A percentile compares a stretch with the other conserved stretches of the same genome.
These are phyloP conservation scores for Backusella sp. DNA, from an alignment of 192 early-diverging fungal genomes.

Conservation along the genomic window DNA sequence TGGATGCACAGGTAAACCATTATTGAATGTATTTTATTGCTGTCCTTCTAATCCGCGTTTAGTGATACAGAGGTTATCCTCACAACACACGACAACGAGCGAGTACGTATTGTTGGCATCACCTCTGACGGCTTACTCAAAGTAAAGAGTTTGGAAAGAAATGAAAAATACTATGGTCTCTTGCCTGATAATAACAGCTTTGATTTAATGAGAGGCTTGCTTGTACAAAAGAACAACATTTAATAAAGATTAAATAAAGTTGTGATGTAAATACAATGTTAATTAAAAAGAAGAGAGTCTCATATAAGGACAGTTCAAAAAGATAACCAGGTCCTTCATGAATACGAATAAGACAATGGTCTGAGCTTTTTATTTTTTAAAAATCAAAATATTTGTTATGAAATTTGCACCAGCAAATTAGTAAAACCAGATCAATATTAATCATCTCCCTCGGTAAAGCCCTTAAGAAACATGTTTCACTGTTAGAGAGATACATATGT, in stretches of 20 bases:
- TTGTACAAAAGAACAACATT: conserved; percentile 43
- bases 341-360: too few species aligned
- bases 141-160: conserved; percentile 61
- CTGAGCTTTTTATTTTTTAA: too few species aligned
- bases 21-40: background rate
- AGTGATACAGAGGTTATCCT: conserved; percentile 66
- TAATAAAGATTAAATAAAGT: background rate
- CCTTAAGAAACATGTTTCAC: too few species aligned
- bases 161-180: conserved; percentile 59
- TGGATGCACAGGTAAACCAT: conserved; percentile 80
- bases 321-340: too few species aligned
- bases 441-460: too few species aligned
- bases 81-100: conserved; percentile 52
- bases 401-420: too few species aligned
- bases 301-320: too few species aligned
- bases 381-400: too few species aligned
- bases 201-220: conserved; percentile 93
- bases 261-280: background rate
- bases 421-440: too few species aligned
- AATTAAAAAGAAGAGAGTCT: too few species aligned
- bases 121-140: conserved; percentile 72
- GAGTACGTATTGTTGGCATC: conserved; percentile 75
- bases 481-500: too few species aligned
- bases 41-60: conserved; percentile 24
- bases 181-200: conserved; percentile 98